A percentile compares a stretch with the other conserved stretches of the same genome.
phyloP scores from a whole-genome alignment of 108 stramenopile species.

The Stephanodiscus minutulus region DNA sequence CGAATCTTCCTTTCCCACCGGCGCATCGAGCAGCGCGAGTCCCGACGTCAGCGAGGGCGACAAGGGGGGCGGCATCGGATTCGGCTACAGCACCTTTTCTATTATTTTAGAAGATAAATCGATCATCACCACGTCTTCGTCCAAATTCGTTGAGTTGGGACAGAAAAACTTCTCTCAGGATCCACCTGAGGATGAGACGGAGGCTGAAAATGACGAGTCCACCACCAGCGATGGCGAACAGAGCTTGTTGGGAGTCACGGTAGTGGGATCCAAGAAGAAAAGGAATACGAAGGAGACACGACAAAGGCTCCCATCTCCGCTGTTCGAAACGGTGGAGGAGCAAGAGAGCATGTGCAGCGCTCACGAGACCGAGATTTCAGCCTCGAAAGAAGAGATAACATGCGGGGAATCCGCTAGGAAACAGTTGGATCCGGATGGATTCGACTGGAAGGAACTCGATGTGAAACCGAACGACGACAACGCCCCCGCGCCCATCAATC shows the following conservation, averaged over 20 bases:
- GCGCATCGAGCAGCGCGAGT: slow-evolving; percentile 16
- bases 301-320: neutral
- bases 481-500: neutral
- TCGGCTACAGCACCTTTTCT: slow-evolving; percentile 1
- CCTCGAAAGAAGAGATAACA: slow-evolving; percentile 4
- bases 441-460: slow-evolving; percentile 29
- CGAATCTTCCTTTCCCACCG: slow-evolving; percentile 4
- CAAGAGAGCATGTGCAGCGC: slow-evolving; percentile 7
- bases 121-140: slow-evolving; percentile 33
- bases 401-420: slow-evolving; percentile 1
- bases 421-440: slow-evolving; percentile 27
- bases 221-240: neutral
- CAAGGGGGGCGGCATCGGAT: slow-evolving; percentile 37
- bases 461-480: neutral
- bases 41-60: slow-evolving; percentile 45
- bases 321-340: slow-evolving; percentile 31
- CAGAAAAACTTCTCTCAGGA: neutral
- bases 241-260: slow-evolving; percentile 34
- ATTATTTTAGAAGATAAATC: slow-evolving; percentile 22
- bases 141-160: slow-evolving; percentile 39
- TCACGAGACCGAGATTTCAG: slow-evolving; percentile 7
- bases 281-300: slow-evolving; percentile 24
- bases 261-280: slow-evolving; percentile 35
- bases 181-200: slow-evolving; percentile 18
- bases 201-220: neutral